phyloP scores from a whole-genome alignment of 768 basidiomycete species.

The Podaxis sp. region DNA sequence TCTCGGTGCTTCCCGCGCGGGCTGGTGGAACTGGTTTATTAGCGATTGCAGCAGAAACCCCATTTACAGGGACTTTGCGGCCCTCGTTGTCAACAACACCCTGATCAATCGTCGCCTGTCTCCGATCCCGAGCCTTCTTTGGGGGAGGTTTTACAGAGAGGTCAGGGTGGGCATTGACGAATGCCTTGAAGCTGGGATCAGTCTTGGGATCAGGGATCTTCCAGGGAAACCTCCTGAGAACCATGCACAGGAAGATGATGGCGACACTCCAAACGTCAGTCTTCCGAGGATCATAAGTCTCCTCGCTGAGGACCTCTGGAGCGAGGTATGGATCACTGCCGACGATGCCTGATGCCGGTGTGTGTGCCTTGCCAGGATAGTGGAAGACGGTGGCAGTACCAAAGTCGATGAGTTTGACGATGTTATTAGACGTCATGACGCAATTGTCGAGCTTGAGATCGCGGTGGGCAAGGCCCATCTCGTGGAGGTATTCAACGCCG shows the following conservation, averaged over 20 bases:
- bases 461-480: conserved; percentile 95
- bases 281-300: conserved; percentile 91
- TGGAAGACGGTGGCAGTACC: conserved; percentile 99
- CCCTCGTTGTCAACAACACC: conserved; percentile 17
- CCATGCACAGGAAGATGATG: conserved; percentile 99
- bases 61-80: conserved; percentile 29
- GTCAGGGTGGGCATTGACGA: conserved; percentile 92
- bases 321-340: conserved; percentile 98
- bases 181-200: conserved; percentile 88
- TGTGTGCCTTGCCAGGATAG: conserved; percentile 88
- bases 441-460: conserved; percentile 99
- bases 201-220: conserved; percentile 95
- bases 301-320: conserved; percentile 84
- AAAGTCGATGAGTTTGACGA: conserved; percentile 99
- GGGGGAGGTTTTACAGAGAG: conserved; percentile 53
- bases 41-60: conserved; percentile 19
- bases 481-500: conserved; percentile 97
- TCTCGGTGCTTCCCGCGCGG: conserved; percentile 35
- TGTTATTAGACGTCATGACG: conserved; percentile 93
- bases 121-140: conserved; percentile 25
- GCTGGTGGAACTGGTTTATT: conserved; percentile 26
- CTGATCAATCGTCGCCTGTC: conserved; percentile 15
- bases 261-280: conserved; percentile 99
- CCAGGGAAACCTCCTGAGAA: conserved; percentile 97
- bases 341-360: conserved; percentile 85